Evolutionary conservation across 176 grass and related monocot genomes (phyloP), one percentile per base, ranked within the genome.

Genomic region (Echinochloa phyllopogon): DNA sequence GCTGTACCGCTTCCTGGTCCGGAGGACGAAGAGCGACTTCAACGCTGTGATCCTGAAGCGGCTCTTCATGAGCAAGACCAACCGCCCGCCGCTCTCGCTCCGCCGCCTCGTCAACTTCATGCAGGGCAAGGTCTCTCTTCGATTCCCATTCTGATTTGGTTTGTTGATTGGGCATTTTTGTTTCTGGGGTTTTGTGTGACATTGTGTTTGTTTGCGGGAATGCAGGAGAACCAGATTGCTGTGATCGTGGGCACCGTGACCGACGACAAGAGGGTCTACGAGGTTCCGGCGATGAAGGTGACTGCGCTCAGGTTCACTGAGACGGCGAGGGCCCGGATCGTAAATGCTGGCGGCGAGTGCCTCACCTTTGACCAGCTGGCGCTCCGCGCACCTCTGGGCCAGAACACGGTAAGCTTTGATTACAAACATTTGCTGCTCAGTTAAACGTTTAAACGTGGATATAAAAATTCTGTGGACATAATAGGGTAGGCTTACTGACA

Each of bases 51-150:
- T 97, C 45, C 56, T 97, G 18, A 97, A 86, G 86, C 86, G 94
- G 37, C 81, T 94, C 11, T 97, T 91, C 86, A 97, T 97, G 92
- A 97, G 92, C 81, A 91, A 92, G 86, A 87, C 76, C 80, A 97
- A 92, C 86, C 85, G 88, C 72, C 92, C 84, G 6, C 95, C 95
- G 13, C 82, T 94, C 41, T 97, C 95, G 24, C 86, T 97, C 43
- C 82, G 82, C 60, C 87, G 90, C 53, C 92, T 97, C 38, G 85
- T 94, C 81, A 94, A 36, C 14, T 97, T 94, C 81, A 91, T 92
- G 92, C 64, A 81, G 44, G 74, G 81, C 51, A 89, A 83, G 84
- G 80, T 94, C 3, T 65, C 24, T 33, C 48, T 87, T 48, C 86
- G 13, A 55, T 20, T 44, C 7, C 0, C 62, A 0, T 58, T 58